Conservation (phyloP, 148 eudicot species). For the Chenopodium suecicum region DNA sequence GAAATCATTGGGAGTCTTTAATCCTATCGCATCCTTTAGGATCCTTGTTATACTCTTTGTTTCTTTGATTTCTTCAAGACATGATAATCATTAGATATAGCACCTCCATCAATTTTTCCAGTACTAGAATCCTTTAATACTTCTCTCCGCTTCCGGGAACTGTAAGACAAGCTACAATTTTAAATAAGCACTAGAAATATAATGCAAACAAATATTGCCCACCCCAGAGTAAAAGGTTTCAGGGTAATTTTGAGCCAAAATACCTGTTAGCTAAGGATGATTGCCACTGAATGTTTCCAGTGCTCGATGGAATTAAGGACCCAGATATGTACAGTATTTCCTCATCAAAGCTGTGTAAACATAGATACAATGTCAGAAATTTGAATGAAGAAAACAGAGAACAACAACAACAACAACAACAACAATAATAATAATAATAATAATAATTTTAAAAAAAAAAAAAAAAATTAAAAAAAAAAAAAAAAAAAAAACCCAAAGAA, state of each 20-base stretch:
- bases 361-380: slow-evolving; percentile 5
- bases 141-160: slow-evolving; percentile 39
- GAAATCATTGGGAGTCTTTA: background rate
- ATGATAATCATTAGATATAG: slow-evolving; percentile 27
- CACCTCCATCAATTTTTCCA: slow-evolving; percentile 27
- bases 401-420: no score
- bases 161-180: slow-evolving; percentile 8
- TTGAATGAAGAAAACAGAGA: background rate
- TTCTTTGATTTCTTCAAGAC: slow-evolving; percentile 52
- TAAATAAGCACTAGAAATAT: background rate
- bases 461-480: no score
- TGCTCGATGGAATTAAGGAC: slow-evolving; percentile 56
- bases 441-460: no score
- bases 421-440: no score
- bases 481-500: no score
- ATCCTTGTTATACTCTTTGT: slow-evolving; percentile 36
- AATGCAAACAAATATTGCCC: background rate
- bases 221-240: background rate
- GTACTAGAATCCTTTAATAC: slow-evolving; percentile 33
- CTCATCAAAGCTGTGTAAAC: slow-evolving; percentile 68
- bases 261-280: slow-evolving; percentile 50
- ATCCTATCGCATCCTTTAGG: slow-evolving; percentile 23
- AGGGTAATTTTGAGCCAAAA: background rate
- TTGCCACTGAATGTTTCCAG: slow-evolving; percentile 65
- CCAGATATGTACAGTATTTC: slow-evolving; percentile 79